These are phyloP conservation scores for Verticillium klebahnii DNA, from an alignment of 2,329 filamentous ascomycete species.

Conservation along the genomic window DNA sequence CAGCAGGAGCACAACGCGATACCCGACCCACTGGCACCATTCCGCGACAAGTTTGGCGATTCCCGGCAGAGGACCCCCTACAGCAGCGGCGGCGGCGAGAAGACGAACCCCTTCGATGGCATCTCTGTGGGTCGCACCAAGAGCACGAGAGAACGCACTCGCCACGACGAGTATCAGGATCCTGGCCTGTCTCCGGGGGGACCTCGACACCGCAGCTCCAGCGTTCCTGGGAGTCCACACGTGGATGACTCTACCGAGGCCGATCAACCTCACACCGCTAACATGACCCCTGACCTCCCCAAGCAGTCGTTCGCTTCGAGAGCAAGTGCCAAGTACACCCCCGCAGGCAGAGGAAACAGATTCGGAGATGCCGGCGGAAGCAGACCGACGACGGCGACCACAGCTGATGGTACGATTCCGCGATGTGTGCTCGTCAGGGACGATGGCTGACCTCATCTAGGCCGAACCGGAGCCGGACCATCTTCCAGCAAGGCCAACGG, in stretches of 20 bases:
- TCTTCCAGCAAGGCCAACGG: constrained; percentile 20
- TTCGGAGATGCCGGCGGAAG: background rate
- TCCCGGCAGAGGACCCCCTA: constrained; percentile 56
- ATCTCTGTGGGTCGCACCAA: constrained; percentile 37
- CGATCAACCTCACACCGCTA: constrained; percentile 1
- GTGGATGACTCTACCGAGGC: background rate
- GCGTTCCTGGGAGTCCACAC: constrained; percentile 16
- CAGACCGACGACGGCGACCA: background rate
- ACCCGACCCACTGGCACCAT: constrained; percentile 44
- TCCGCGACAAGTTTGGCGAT: constrained; percentile 40
- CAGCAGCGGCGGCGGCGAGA: constrained; percentile 51
- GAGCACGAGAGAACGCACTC: constrained; percentile 36
- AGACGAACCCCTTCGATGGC: constrained; percentile 52
- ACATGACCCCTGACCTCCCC: constrained; percentile 8
- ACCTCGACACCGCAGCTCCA: constrained; percentile 24
- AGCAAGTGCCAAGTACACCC: constrained; percentile 14
- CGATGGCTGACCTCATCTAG: constrained; percentile 2
- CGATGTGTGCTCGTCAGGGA: background rate
- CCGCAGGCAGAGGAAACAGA: background rate
- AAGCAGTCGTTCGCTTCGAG: constrained; percentile 11
- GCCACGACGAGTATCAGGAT: constrained; percentile 16
- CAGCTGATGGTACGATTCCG: background rate
- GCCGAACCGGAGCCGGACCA: background rate
- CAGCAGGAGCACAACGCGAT: constrained; percentile 19
- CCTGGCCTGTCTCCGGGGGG: constrained; percentile 14